Conservation (phyloP, 2,329 filamentous ascomycete species). For the Botrytis byssoidea region DNA sequence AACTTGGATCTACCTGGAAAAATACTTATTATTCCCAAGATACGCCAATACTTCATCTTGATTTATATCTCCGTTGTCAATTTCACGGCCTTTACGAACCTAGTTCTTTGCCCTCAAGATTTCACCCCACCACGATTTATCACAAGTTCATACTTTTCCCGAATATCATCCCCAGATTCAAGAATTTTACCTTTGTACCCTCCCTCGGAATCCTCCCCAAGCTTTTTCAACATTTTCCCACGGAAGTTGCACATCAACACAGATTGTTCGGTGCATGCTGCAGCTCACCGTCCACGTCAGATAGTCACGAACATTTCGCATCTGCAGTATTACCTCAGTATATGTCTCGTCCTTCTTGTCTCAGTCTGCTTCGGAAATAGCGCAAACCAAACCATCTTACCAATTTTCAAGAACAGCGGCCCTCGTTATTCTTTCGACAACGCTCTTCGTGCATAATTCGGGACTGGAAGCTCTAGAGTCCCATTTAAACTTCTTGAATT, state of each 20-base stretch:
- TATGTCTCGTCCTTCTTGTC: constrained; percentile 31
- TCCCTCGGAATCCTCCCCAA: constrained; percentile 11
- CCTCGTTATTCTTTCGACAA: constrained; percentile 18
- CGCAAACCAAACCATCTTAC: constrained; percentile 20
- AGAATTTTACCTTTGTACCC: constrained; percentile 14
- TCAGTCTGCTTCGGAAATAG: constrained; percentile 30
- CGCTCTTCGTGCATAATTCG: constrained; percentile 14
- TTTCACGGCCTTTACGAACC: constrained; percentile 4
- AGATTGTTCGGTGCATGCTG: constrained; percentile 27
- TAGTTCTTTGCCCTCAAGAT: constrained; percentile 1
- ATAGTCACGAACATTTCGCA: constrained; percentile 32
- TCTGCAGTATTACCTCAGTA: constrained; percentile 38
- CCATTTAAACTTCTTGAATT: constrained; percentile 6
- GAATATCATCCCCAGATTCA: constrained; percentile 12
- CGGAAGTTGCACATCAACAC: constrained; percentile 30
- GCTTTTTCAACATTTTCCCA: constrained; percentile 19
- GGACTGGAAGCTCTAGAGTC: not conserved
- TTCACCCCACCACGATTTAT: constrained; percentile 12
- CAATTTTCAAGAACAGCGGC: constrained; percentile 11
- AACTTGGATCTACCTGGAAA: not conserved
- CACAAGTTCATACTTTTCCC: constrained; percentile 6
- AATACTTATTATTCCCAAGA: constrained; percentile 15
- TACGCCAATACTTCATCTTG: constrained; percentile 13
- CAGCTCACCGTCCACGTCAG: constrained; percentile 34
- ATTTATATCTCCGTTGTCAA: constrained; percentile 18